Evolutionary conservation across 495 filamentous ascomycete species (phyloP).

Genomic region (Cryomyces minteri): DNA sequence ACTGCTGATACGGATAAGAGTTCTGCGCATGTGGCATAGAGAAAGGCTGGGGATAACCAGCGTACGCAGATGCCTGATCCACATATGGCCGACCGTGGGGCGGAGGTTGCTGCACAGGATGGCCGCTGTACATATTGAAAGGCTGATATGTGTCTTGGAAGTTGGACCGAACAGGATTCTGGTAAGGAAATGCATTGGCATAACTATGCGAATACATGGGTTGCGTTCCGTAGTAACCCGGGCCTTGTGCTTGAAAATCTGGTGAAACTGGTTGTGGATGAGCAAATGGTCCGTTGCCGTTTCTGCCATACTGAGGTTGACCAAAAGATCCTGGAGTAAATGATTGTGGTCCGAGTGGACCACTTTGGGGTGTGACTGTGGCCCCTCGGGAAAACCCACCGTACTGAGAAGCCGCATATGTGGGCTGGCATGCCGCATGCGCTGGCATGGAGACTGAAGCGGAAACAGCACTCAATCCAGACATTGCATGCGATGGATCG

Average conservation of each 20-base stretch:
- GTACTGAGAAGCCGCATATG: slow-evolving; percentile 8
- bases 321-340: slow-evolving; percentile 21
- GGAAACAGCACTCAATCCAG: background rate
- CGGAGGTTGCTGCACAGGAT: background rate
- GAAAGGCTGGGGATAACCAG: background rate
- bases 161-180: background rate
- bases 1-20: background rate
- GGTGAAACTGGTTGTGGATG: slow-evolving; percentile 9
- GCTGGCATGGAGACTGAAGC: background rate
- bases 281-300: slow-evolving; percentile 18
- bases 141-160: too few species aligned
- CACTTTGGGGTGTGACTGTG: slow-evolving; percentile 12
- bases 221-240: too few species aligned
- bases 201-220: too few species aligned
- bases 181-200: background rate
- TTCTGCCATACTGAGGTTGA: slow-evolving; percentile 11
- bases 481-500: slow-evolving; percentile 18
- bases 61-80: background rate
- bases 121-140: background rate
- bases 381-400: slow-evolving; percentile 19
- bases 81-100: background rate
- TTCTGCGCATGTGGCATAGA: background rate
- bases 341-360: slow-evolving; percentile 15
- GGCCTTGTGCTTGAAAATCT: background rate
- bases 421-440: slow-evolving; percentile 1